Percentiles rank a stretch among this genome's conserved stretches.
Evolutionary conservation across 2,329 filamentous ascomycete species (phyloP).

Genomic region (Colletotrichum sp.): DNA sequence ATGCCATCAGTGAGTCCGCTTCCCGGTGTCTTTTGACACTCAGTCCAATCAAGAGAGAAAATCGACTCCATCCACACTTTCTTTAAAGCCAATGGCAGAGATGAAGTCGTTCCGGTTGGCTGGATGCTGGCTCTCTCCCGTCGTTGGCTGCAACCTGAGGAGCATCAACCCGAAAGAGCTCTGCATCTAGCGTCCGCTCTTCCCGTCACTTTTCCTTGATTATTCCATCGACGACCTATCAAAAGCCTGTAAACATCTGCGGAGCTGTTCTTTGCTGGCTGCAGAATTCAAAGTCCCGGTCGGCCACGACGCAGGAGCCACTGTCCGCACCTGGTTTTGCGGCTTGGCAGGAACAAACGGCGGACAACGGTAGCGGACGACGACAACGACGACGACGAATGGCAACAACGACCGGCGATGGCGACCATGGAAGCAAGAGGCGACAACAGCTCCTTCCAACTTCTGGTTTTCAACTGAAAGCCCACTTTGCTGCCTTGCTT

Average conservation of each 20-base stretch:
- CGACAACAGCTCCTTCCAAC: background rate
- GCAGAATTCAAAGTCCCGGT: background rate
- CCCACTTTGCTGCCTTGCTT: background rate
- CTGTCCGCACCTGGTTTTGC: background rate
- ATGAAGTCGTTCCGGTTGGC: background rate
- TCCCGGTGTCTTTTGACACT: background rate
- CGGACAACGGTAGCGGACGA: background rate
- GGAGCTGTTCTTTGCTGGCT: background rate
- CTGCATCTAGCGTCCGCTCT: background rate
- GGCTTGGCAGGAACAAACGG: background rate
- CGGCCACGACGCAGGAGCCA: background rate
- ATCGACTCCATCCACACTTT: background rate
- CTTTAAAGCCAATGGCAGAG: background rate
- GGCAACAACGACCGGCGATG: background rate
- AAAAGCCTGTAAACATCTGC: background rate
- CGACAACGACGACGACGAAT: background rate
- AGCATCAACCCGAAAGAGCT: background rate
- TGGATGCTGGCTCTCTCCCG: accelerated
- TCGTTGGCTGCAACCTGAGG: background rate
- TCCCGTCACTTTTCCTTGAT: background rate
- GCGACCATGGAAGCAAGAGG: background rate
- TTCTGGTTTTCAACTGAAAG: background rate
- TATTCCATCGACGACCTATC: background rate
- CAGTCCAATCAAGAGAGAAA: background rate
- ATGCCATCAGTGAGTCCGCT: background rate